Percentiles rank a stretch among this genome's conserved stretches.
phyloP scores from a whole-genome alignment of 306 rosid species.

The Canavalia ensiformis region DNA sequence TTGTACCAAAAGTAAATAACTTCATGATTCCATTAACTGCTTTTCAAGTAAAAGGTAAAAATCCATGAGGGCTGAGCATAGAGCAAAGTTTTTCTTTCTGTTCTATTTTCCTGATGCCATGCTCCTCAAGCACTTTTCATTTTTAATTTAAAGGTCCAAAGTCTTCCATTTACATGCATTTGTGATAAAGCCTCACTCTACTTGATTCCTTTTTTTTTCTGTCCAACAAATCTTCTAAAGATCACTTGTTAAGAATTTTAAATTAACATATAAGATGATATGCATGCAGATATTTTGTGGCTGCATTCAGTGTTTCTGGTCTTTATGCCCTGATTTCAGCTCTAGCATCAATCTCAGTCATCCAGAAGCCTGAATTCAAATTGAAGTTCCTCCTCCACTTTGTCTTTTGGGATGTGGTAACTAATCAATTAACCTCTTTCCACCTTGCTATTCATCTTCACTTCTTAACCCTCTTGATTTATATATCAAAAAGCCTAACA shows the following conservation, averaged over 20 bases:
- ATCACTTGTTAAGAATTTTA: constrained; percentile 2
- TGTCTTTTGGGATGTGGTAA: constrained; percentile 70
- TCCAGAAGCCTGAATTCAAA: constrained; percentile 62
- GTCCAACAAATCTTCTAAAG: background rate
- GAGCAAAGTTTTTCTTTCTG: background rate
- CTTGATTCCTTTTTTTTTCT: background rate
- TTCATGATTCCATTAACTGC: background rate
- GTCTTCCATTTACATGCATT: background rate
- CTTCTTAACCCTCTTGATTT: constrained; percentile 6
- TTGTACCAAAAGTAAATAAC: background rate
- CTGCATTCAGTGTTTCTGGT: constrained; percentile 69
- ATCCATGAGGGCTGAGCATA: background rate
- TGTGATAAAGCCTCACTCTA: background rate
- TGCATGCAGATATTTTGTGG: constrained; percentile 76
- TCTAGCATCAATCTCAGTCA: constrained; percentile 62
- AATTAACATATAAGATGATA: constrained; percentile 27
- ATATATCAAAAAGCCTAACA: constrained; percentile 24
- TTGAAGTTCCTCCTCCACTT: constrained; percentile 63
- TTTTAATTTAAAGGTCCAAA: constrained; percentile 3
- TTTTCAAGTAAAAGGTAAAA: constrained; percentile 1
- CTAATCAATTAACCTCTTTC: constrained; percentile 22
- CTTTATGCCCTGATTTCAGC: constrained; percentile 66
- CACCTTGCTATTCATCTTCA: constrained; percentile 22
- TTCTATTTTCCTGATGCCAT: background rate
- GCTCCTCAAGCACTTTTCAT: constrained; percentile 4